phyloP scores from a whole-genome alignment of 2,329 filamentous ascomycete genomes.

The Nothopassalora personata region DNA sequence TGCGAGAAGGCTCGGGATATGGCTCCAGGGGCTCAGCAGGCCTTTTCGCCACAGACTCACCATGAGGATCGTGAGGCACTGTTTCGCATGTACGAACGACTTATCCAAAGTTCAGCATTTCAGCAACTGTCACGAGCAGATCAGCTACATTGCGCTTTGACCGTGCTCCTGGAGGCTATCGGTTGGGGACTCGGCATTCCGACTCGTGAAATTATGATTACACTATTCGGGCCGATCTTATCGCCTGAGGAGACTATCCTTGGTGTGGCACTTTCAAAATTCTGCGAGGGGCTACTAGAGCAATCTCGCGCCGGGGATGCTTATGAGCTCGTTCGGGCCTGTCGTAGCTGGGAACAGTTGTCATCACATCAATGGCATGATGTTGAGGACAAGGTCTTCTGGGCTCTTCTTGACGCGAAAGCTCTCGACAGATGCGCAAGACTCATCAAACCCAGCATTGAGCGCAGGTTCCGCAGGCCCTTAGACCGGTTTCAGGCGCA shows the following conservation, averaged over 20 bases:
- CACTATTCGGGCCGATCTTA: not conserved
- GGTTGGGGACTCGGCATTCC: not conserved
- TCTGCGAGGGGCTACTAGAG: not conserved
- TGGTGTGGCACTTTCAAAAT: not conserved
- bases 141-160: too few relatives aligned
- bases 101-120: too few relatives aligned
- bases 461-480: too few relatives aligned
- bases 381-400: not conserved
- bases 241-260: not conserved
- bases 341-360: not conserved
- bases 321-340: not conserved
- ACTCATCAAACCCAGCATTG: not conserved
- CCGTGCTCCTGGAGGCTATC: too few relatives aligned
- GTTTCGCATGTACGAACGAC: too few relatives aligned
- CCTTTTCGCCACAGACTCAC: too few relatives aligned
- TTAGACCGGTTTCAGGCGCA: not conserved
- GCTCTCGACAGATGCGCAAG: not conserved
- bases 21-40: too few relatives aligned
- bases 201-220: not conserved
- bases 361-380: not conserved
- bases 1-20: too few relatives aligned
- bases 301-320: not conserved
- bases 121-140: too few relatives aligned
- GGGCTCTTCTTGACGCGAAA: not conserved
- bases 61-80: too few relatives aligned